Evolutionary conservation across 345 rosid genomes (phyloP).

Genomic region (Bruguiera gymnorhiza): DNA sequence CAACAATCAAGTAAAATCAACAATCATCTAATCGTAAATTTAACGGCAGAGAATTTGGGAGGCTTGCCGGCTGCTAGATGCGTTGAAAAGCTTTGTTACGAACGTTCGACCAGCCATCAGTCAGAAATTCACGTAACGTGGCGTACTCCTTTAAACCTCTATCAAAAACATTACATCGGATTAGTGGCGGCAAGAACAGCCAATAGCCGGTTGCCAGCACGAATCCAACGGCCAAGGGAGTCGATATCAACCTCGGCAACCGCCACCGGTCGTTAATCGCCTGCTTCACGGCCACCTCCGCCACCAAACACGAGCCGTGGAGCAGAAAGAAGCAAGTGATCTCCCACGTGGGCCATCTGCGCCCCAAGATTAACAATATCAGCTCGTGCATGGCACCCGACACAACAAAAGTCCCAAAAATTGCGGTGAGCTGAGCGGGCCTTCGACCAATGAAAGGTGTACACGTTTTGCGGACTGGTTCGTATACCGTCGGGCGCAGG

Average conservation of each 20-base stretch:
- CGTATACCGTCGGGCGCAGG: constrained; percentile 32
- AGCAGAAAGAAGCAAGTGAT: constrained; percentile 27
- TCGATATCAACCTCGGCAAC: constrained; percentile 16
- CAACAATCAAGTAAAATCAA: no score
- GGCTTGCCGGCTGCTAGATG: not conserved
- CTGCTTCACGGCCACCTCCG: constrained; percentile 28
- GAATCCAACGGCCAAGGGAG: constrained; percentile 9
- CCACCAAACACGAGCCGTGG: constrained; percentile 25
- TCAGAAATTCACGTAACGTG: constrained; percentile 5
- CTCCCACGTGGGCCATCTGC: constrained; percentile 26
- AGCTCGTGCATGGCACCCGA: constrained; percentile 35
- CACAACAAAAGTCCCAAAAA: constrained; percentile 27
- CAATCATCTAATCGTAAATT: no score
- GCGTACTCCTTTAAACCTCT: constrained; percentile 20
- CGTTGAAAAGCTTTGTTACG: not conserved
- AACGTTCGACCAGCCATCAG: not conserved
- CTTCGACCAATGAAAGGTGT: constrained; percentile 15
- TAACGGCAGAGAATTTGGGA: no score
- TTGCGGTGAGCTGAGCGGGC: constrained; percentile 25
- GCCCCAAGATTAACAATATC: constrained; percentile 29
- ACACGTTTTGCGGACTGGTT: constrained; percentile 12
- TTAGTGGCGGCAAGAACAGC: constrained; percentile 28
- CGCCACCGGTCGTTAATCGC: not conserved
- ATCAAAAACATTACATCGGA: constrained; percentile 6
- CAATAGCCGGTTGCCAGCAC: constrained; percentile 19